Evolutionary conservation across 148 eudicot species (phyloP).

Genomic region (Vaccinium vitisidaea): DNA sequence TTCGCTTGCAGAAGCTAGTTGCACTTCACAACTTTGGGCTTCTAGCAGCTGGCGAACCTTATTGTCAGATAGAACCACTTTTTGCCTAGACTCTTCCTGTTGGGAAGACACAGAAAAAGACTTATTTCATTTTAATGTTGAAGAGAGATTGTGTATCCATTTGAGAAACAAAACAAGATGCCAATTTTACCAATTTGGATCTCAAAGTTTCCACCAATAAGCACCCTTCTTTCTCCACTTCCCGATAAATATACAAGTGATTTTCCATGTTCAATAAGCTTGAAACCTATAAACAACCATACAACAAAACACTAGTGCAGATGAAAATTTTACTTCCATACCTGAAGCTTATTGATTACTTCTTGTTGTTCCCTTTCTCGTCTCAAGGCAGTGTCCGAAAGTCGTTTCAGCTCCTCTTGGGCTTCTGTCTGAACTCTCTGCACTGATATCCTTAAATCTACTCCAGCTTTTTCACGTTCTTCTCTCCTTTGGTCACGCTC

Average conservation of each 20-base stretch:
- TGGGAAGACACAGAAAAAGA: conserved; percentile 6
- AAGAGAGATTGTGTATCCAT: background rate
- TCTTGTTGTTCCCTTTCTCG: conserved; percentile 89
- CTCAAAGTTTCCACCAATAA: conserved; percentile 70
- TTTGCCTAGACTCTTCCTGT: conserved; percentile 89
- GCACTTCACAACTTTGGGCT: conserved; percentile 59
- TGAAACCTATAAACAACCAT: background rate
- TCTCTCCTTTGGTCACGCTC: conserved; percentile 91
- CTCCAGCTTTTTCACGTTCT: conserved; percentile 79
- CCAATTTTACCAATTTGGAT: conserved; percentile 64
- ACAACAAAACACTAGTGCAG: background rate
- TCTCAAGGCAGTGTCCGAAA: conserved; percentile 57
- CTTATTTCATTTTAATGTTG: background rate
- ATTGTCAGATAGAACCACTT: conserved; percentile 71
- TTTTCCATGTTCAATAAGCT: conserved; percentile 1
- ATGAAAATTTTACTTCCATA: conserved; percentile 24
- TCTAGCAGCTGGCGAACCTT: conserved; percentile 82
- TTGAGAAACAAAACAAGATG: background rate
- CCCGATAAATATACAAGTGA: conserved; percentile 44
- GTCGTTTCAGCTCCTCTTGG: conserved; percentile 72
- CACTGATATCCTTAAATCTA: conserved; percentile 57
- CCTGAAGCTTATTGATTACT: conserved; percentile 89
- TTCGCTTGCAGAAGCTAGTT: conserved; percentile 42
- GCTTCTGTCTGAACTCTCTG: conserved; percentile 81
- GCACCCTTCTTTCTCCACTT: conserved; percentile 74